Evolutionary conservation across 1,284 basidiomycete genomes (phyloP).

Genomic region (Trichosporon ovoides): DNA sequence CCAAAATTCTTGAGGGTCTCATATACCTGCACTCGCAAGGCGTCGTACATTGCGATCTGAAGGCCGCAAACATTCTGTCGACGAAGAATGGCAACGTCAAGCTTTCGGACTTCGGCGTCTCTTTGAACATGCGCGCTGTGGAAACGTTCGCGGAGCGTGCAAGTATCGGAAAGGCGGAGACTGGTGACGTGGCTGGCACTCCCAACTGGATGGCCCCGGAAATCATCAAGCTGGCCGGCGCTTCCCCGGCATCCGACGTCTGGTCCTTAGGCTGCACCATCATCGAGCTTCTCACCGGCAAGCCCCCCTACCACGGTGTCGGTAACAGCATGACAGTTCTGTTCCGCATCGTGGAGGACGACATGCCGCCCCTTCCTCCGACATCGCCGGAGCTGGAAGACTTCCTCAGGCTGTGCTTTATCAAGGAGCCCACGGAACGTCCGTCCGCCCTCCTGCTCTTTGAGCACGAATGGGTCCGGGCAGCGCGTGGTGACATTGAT

Average conservation of each 20-base stretch:
- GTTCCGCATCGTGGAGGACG: conserved; percentile 92
- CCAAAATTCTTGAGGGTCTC: conserved; percentile 87
- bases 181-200: conserved; percentile 66
- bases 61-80: conserved; percentile 54
- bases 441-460: conserved; percentile 77
- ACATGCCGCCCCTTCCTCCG: conserved; percentile 74
- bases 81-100: conserved; percentile 56
- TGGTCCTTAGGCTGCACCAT: conserved; percentile 91
- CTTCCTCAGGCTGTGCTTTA: conserved; percentile 77
- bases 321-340: conserved; percentile 87
- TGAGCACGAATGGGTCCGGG: conserved; percentile 78
- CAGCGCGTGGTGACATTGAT: conserved; percentile 10
- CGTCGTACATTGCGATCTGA: conserved; percentile 16
- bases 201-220: conserved; percentile 99
- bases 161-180: conserved; percentile 26
- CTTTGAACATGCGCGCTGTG: conserved; percentile 51
- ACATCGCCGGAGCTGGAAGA: conserved; percentile 67
- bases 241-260: conserved; percentile 58
- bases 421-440: conserved; percentile 73
- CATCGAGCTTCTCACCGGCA: conserved; percentile 84
- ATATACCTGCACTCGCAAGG: conserved; percentile 88
- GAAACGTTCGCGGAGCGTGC: conserved; percentile 65
- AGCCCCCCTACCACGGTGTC: conserved; percentile 83
- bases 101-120: conserved; percentile 57
- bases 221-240: conserved; percentile 67